Conservation (phyloP, 805 yeast species). For the Wickerhamiella alocasiicola region DNA sequence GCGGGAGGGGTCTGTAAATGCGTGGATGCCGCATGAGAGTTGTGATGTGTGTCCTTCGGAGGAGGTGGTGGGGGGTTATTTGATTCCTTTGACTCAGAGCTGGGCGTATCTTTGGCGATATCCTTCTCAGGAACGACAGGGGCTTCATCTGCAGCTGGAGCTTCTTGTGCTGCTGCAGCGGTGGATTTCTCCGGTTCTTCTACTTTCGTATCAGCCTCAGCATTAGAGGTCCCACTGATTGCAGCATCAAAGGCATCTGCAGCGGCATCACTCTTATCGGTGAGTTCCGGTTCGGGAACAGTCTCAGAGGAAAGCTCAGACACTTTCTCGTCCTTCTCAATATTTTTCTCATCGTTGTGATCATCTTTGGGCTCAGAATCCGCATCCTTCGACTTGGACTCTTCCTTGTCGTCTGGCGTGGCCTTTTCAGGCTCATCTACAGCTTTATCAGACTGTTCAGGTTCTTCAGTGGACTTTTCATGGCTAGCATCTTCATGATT, state of each 20-base stretch:
- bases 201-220: neutral
- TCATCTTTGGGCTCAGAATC: neutral
- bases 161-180: too few species aligned
- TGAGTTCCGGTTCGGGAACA: too few species aligned
- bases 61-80: neutral
- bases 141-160: too few species aligned
- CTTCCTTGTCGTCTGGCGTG: neutral
- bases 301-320: too few species aligned
- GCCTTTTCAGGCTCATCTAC: neutral
- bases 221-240: too few species aligned
- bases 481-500: constrained; percentile 1
- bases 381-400: neutral
- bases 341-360: neutral
- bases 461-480: neutral
- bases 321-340: too few species aligned
- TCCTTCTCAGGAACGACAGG: neutral
- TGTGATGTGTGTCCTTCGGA: neutral
- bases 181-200: constrained; percentile 13
- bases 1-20: too few species aligned
- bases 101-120: neutral
- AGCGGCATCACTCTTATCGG: too few species aligned
- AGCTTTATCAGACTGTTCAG: neutral
- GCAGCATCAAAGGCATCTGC: constrained; percentile 7
- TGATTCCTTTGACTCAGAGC: too few species aligned
- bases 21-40: too few species aligned